phyloP scores from a whole-genome alignment of 148 eudicot species.

The Cornus suecica region DNA sequence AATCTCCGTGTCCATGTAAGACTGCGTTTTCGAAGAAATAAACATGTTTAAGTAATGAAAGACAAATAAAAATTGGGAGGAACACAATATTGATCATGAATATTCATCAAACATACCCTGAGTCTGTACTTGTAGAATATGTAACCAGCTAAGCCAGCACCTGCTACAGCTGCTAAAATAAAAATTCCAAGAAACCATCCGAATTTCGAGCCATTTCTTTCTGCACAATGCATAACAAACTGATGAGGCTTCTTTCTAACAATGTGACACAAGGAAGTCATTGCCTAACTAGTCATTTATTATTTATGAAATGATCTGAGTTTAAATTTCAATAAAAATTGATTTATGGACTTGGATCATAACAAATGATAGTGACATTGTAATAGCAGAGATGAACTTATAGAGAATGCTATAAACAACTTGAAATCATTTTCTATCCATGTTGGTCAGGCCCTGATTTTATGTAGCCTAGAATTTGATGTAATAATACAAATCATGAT shows the following conservation, averaged over 20 bases:
- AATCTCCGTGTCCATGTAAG: conserved; percentile 96
- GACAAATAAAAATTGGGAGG: background rate
- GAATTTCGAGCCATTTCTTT: conserved; percentile 46
- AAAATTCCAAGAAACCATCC: conserved; percentile 50
- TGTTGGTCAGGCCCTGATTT: background rate
- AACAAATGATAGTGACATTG: background rate
- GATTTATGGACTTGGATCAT: background rate
- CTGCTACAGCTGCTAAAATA: conserved; percentile 46
- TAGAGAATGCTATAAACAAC: background rate
- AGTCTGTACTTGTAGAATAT: conserved; percentile 89
- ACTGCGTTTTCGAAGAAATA: conserved; percentile 34
- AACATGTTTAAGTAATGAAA: background rate
- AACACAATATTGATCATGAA: background rate
- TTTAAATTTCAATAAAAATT: no score
- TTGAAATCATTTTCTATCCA: background rate
- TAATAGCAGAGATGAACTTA: background rate
- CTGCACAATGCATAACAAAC: conserved; percentile 30
- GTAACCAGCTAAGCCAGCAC: conserved; percentile 62
- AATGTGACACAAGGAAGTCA: background rate
- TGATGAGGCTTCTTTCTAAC: background rate
- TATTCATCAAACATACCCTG: conserved; percentile 45
- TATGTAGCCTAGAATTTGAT: background rate
- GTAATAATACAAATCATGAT: background rate
- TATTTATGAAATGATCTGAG: background rate
- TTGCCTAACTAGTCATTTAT: background rate